These are phyloP conservation scores for Juglanconis juglandina DNA, from an alignment of 2,329 filamentous ascomycete species.

Conservation along the genomic window DNA sequence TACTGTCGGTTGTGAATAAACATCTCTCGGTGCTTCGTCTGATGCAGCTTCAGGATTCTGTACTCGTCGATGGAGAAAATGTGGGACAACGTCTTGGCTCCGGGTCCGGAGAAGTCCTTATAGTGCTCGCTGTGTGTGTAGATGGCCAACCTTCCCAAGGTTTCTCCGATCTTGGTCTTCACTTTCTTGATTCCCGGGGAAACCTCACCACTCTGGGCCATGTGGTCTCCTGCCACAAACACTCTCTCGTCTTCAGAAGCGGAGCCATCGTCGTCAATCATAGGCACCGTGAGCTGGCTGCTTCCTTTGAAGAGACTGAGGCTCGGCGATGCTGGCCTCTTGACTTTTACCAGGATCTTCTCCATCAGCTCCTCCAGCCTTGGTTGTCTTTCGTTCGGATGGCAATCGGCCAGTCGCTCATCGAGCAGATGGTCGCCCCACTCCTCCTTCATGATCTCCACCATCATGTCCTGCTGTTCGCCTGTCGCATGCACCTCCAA, in stretches of 20 bases:
- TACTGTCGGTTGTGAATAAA: constrained; percentile 84
- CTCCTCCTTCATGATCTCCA: constrained; percentile 85
- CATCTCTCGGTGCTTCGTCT: constrained; percentile 68
- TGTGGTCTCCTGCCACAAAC: constrained; percentile 13
- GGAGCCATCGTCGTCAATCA: constrained; percentile 38
- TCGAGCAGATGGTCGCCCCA: constrained; percentile 77
- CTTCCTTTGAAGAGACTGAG: constrained; percentile 16
- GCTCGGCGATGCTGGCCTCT: constrained; percentile 46
- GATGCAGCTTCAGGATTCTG: constrained; percentile 58
- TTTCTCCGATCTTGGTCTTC: constrained; percentile 64
- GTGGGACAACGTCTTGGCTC: constrained; percentile 56
- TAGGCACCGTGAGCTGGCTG: constrained; percentile 30
- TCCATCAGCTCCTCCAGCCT: constrained; percentile 67
- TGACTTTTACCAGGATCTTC: constrained; percentile 84
- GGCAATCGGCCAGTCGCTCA: constrained; percentile 43
- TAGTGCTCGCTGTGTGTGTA: constrained; percentile 88
- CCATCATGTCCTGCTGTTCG: constrained; percentile 87
- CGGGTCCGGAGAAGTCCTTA: constrained; percentile 64
- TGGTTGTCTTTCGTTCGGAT: constrained; percentile 58
- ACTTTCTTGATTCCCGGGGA: constrained; percentile 41
- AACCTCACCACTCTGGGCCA: not conserved
- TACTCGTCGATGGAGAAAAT: constrained; percentile 90
- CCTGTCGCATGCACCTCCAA: constrained; percentile 83
- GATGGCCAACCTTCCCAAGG: constrained; percentile 70
- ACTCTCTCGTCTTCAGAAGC: constrained; percentile 43